Evolutionary conservation across 2,329 filamentous ascomycete species (phyloP).

Genomic region (Fusarium sp.): DNA sequence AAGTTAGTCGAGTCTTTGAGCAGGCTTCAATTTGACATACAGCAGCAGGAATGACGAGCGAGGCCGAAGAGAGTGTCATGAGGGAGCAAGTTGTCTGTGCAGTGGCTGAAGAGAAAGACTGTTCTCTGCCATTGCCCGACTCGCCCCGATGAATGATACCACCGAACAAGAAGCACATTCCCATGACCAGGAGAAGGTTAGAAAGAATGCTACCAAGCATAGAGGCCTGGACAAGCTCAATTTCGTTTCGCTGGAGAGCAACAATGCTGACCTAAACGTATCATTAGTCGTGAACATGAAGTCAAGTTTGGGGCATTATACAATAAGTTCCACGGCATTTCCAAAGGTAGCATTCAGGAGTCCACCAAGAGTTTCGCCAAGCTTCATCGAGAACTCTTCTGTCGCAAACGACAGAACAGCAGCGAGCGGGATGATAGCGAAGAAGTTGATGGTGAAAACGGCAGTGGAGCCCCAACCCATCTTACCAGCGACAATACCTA

Average conservation of each 20-base stretch:
- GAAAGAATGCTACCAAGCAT: slow-evolving; percentile 97
- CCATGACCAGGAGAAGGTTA: slow-evolving; percentile 87
- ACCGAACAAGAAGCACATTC: slow-evolving; percentile 81
- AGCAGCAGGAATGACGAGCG: slow-evolving; percentile 80
- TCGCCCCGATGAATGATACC: slow-evolving; percentile 68
- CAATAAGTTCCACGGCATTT: slow-evolving; percentile 82
- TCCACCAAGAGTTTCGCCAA: slow-evolving; percentile 78
- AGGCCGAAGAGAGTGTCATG: slow-evolving; percentile 79
- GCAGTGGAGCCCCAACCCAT: slow-evolving; percentile 69
- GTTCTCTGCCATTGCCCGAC: slow-evolving; percentile 68
- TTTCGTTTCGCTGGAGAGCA: slow-evolving; percentile 83
- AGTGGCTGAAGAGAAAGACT: slow-evolving; percentile 77
- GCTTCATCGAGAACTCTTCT: slow-evolving; percentile 75
- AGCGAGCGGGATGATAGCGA: slow-evolving; percentile 80
- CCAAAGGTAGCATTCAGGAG: slow-evolving; percentile 80
- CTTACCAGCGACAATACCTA: slow-evolving; percentile 73
- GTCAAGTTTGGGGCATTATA: slow-evolving; percentile 48
- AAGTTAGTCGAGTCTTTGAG: slow-evolving; percentile 22
- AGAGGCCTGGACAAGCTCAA: slow-evolving; percentile 95
- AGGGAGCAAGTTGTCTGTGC: slow-evolving; percentile 80
- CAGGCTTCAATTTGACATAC: slow-evolving; percentile 47
- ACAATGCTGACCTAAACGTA: slow-evolving; percentile 83
- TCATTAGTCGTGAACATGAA: slow-evolving; percentile 11
- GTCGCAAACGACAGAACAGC: slow-evolving; percentile 79
- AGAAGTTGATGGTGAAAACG: slow-evolving; percentile 80